Evolutionary conservation across 2,329 filamentous ascomycete species (phyloP), one percentile per base, ranked within the genome.

Genomic region (Aspergillus pseudotamarii): DNA sequence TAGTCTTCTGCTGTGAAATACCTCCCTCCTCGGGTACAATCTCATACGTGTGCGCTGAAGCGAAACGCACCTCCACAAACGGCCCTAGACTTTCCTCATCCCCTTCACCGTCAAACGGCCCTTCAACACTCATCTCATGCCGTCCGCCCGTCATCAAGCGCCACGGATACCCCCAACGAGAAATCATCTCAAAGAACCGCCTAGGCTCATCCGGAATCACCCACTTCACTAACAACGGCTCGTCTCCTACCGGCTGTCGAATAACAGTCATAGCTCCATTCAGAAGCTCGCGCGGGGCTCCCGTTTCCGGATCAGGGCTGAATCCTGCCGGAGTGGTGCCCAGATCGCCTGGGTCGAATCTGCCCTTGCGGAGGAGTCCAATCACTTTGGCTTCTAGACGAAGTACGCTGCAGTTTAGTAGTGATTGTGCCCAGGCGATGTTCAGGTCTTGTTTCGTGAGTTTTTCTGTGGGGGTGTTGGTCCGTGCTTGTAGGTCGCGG

Each of bases 111-210:
- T 59, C 59, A 56, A 70, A 74, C 21, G 67, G 69, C 53, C 65
- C 61, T 10, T 70, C 73, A 1, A 74, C 68, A 55, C 72, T 72
- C 57, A 72, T 58, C 63, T 74, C 72, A 63, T 71, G 68, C 21
- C 71, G 59, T 5, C 73, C 68, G 1, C 70, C 68, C 2, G 68
- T 68, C 72, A 67, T 72, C 58, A 68, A 46, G 23, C 67, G 73
- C 68, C 69, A 75, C 10, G 72, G 72, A 64, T 74, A 75, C 10
- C 73, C 73, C 72, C 71, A 74, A 0, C 58, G 59, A 0, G 71
- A 61, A 46, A 73, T 68, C 45, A 41, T 64, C 50, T 74, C 73
- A 41, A 74, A 75, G 58, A 75, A 71, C 6, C 51, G 12, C 0
- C 73, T 65, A 6, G 65, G 64, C 8, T 26, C 62, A 32, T 69